Evolutionary conservation across 208 protist genomes (phyloP), one percentile per base, ranked within the genome.

Genomic region (Phytomonas serpens): DNA sequence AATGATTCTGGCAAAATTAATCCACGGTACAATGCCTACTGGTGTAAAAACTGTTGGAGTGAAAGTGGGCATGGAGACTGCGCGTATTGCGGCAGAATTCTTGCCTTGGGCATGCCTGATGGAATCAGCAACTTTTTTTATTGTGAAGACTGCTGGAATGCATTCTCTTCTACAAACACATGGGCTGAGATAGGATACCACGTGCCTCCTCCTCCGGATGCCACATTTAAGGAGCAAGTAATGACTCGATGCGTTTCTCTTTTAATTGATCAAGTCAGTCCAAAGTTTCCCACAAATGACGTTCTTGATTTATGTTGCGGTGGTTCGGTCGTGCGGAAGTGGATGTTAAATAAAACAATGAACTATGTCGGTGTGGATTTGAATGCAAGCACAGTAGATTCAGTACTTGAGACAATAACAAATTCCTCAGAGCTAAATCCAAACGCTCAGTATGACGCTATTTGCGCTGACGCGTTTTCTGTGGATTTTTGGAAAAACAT

Each of bases 271-370:
- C 63, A 79, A 64, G 83, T 93, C 68, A 92, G 85, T 67, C 32
- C 77, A 0, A 93, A 93, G 67, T 78, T 70, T 30, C 82, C 88
- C 27, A 90, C 87, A 32, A 87, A 92, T 76, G 90, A 95, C 72
- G 86, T 95, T 0, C 72, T 95, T 74, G 87, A 95, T 61, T 69
- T 95, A 74, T 95, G 90, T 73, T 95, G 90, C 65, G 90, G 87
- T 40, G 86, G 87, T 16, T 79, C 81, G 37, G 83, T 95, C 70
- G 71, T 82, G 72, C 77, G 86, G 13, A 95, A 95, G 63, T 95
- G 90, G 88, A 92, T 95, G 81, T 80, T 79, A 70, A 93, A 93
- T 66, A 87, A 87, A 75, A 90, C 88, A 10, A 61, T 37, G 16
- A 74, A 81, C 27, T 95, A 95, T 61, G 72, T 95, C 37, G 90